Evolutionary conservation across 2,329 filamentous ascomycete genomes (phyloP), one percentile per base, ranked within the genome.

Genomic region (Botryotinia globosa): DNA sequence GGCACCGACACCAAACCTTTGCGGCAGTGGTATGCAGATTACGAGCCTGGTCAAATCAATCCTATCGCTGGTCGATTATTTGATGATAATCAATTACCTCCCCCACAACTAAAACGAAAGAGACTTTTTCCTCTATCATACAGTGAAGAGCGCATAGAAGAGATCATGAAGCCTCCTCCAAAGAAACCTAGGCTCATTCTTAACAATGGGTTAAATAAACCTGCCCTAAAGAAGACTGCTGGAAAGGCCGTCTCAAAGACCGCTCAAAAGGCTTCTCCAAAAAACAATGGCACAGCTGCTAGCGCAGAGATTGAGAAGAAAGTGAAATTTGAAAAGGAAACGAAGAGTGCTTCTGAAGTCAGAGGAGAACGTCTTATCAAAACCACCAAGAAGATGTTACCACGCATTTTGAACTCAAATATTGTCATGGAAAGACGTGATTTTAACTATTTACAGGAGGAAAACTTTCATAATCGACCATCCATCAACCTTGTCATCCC

Each of bases 401-500:
- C 66, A 29, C 44, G 12, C 25, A 39, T 73, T 70, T 29, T 45
- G 22, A 29, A 42, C 32, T 45, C 39, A 37, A 70, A 70, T 25
- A 54, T 29, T 25, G 32, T 44, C 20, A 44, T 72, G 39, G 48
- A 61, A 32, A 34, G 58, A 58, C 51, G 48, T 45, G 54, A 72
- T 58, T 72, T 72, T 72, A 59, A 72, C 70, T 72, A 67, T 72
- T 29, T 67, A 42, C 82, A 98, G 94, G 96, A 98, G 84, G 96
- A 98, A 74, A 85, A 87, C 7, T 99, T 97, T 81, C 89, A 94
- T 80, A 87, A 88, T 75, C 90, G 94, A 73, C 94, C 95, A 32
- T 93, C 94, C 29, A 91, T 99, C 79, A 93, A 94, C 78, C 88
- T 99, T 59, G 87, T 91, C 67, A 90, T 98, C 76, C 94, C 96